Evolutionary conservation across 2,329 filamentous ascomycete genomes (phyloP), one percentile per base, ranked within the genome.

Genomic region (Onygenales sp.): DNA sequence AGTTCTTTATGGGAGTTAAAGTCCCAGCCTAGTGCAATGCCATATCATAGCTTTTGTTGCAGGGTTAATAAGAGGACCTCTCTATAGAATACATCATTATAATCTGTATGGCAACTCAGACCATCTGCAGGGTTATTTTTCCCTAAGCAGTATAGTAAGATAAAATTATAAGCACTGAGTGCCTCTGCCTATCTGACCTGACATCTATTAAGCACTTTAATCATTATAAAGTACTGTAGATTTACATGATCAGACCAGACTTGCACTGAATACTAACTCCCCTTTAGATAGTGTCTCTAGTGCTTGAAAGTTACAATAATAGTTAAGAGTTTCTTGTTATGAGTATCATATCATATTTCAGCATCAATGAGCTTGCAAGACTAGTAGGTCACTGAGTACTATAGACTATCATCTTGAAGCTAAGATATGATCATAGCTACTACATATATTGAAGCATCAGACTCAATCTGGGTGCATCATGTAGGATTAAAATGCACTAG

Each of bases 251-350:
- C 64, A 7, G 54, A 61, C 3, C 59, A 54, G 13, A 69, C 57
- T 13, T 50, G 46, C 13, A 63, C 54, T n/a, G 43, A 42, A 9
- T 50, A 38, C 51, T 48, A 43, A 2, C 45, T 33, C 6, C 57
- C 56, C 55, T 60, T 49, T 7, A 64, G 53, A 10, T 64, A 43
- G 1, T 55, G 41, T 1, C 54, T 56, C 55, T 57, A 69, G 50
- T 63, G 54, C 42, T 64, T 52, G 35, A 66, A 57, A 9, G 43
- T 53, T 11, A 48, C n/a, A 6, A 69, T 54, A 36, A 69, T 63
- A 9, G 60, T 60, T 27, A 69, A 43, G 17, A 68, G 54, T 46
- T 69, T 59, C 41, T 66, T 64, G 51, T 69, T 55, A 52, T 69
- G 55, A 10, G 64, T 65, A 9, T 63, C 46, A 52, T 69, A 68